Base-by-base conservation (phyloP, 768 basidiomycete species). In the Mycena floridula region DNA sequence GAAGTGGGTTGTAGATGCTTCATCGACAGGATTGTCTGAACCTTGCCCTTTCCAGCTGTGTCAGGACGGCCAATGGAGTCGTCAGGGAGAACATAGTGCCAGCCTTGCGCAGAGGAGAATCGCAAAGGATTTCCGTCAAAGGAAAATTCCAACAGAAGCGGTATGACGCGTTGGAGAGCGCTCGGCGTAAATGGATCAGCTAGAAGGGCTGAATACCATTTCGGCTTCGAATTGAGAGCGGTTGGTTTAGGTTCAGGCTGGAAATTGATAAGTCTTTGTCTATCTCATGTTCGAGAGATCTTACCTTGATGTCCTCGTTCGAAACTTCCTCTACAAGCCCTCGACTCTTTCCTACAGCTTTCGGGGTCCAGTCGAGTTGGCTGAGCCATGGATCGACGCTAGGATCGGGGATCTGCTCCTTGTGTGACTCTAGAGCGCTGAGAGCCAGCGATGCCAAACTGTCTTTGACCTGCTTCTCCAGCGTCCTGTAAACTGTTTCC, bases 331-430 rank as follows among this genome's bases (percentile, higher is more conserved):
- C 32, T 35, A 13, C 32, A 35, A 87, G 57, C 0, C 86, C 86
- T 56, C 88, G 70, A 7, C 83, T 81, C 59, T 81, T 80, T 27
- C 77, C 74, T 0, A 79, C 81, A 5, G 74, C 69, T 61, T 98
- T 97, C 1, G 89, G 89, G 1, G 89, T 83, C 96, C 96, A 98
- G 59, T 99, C 94, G 46, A 98, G 69, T 60, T 99, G 96, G 40
- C 71, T 76, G 12, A 94, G 63, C 91, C 92, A 96, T 6, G 81
- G 80, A 61, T 91, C 86, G 9, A 50, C 54, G 12, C 51, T 58
- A 16, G 47, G 45, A 7, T 55, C 56, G 30, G 30, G 37, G 22
- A 43, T 28, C 11, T 28, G 16, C 12, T 35, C 38, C 5, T 40
- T 44, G 39, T 49, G 36, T 7, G 67, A 63, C 67, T 77, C 69